phyloP scores from a whole-genome alignment of 2,329 filamentous ascomycete species.

The Colletotrichum tofieldiae region DNA sequence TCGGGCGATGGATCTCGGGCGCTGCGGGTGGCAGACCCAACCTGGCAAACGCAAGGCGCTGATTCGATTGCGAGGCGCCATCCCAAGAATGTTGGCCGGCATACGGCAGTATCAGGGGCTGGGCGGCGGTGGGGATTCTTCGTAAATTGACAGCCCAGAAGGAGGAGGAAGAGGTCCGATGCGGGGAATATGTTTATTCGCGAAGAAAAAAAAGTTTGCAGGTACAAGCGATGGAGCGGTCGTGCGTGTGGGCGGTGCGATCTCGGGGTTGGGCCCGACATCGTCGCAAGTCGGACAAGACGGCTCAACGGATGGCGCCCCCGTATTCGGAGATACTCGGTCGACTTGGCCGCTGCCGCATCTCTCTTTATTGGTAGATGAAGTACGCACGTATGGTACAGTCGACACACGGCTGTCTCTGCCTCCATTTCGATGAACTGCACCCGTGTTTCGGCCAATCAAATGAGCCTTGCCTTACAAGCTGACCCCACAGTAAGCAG shows the following conservation, averaged over 20 bases:
- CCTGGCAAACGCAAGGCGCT: neutral
- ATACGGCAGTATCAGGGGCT: constrained; percentile 32
- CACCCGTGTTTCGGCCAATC: neutral
- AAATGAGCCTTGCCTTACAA: neutral
- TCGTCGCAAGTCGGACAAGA: neutral
- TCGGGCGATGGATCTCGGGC: constrained; percentile 10
- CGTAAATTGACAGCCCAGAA: neutral
- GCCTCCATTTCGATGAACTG: neutral
- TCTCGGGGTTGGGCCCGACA: constrained; percentile 4
- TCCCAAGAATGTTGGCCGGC: constrained; percentile 29
- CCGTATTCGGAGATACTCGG: neutral
- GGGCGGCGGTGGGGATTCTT: constrained; percentile 24
- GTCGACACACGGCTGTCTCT: neutral
- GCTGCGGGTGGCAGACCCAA: neutral
- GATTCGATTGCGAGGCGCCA: constrained; percentile 12
- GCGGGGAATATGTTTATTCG: neutral
- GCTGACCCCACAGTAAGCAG: neutral
- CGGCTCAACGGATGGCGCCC: neutral
- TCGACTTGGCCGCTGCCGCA: constrained; percentile 1
- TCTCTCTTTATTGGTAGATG: neutral
- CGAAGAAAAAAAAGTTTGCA: neutral
- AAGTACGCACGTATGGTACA: neutral
- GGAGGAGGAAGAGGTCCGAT: constrained; percentile 2
- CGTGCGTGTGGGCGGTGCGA: neutral
- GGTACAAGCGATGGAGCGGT: neutral